Evolutionary conservation across 2,329 filamentous ascomycete species (phyloP), one percentile per base, ranked within the genome.

Genomic region (Colletotrichum orbiculare): DNA sequence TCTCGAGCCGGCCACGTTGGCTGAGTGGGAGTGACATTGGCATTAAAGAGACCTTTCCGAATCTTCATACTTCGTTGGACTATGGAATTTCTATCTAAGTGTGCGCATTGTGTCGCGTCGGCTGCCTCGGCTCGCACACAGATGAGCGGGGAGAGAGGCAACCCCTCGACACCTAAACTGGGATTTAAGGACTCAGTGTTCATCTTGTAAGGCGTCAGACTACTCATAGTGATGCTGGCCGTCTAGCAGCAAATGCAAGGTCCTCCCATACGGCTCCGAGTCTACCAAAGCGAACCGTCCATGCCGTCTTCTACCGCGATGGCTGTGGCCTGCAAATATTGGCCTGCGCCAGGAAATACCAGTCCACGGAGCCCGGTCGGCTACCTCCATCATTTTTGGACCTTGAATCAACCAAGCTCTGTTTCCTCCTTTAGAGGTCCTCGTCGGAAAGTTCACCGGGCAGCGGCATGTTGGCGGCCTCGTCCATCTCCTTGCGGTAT

Each of bases 401-500:
- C 8, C 46, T 25, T 25, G 25, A 25, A 56, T 65, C 25, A 54
- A 62, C 58, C 62, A 45, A 37, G 33, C 25, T 33, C 47, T 37
- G 53, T 48, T 41, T 52, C 62, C 48, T 56, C 62, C 41, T 81
- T 83, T 85, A 87, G 79, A 87, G 78, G 76, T 87, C 85, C 67
- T 89, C 87, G 71, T 93, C 89, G 73, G 97, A 95, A 71, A 96
- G 92, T 87, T 98, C 96, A 76, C 94, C 94, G 71, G 96, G 96
- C 74, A 99, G 92, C 75, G 96, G 94, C 89, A 91, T 89, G 69
- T 85, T 73, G 69, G 91, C 89, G 69, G 96, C 96, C 54, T 85
- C 87, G 68, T 87, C 81, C 93, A 99, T 97, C 86, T 99, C 96
- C 81, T 91, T 84, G 81, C 91, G 84, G 87, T 97, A 97, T 83